phyloP scores from a whole-genome alignment of 2,329 filamentous ascomycete genomes.

The Neoarthrinium moseri region DNA sequence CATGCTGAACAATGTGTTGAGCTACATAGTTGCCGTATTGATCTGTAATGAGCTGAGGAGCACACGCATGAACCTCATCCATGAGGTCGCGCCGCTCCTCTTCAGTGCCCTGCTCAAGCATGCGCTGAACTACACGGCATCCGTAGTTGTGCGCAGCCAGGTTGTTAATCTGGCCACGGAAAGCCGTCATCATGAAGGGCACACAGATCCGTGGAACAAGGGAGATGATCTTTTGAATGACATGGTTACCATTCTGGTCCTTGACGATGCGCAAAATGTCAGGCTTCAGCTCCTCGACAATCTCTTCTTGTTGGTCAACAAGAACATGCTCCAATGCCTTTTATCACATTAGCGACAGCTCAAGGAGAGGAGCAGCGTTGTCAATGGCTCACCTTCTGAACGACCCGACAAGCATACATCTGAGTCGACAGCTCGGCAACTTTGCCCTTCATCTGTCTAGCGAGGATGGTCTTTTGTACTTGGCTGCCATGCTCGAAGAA shows the following conservation, averaged over 20 bases:
- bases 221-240: constrained; percentile 91
- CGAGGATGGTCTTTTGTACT: constrained; percentile 84
- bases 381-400: constrained; percentile 76
- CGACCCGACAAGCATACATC: constrained; percentile 92
- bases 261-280: constrained; percentile 76
- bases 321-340: constrained; percentile 87
- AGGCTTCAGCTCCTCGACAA: constrained; percentile 79
- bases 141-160: constrained; percentile 81
- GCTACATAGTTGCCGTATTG: constrained; percentile 96
- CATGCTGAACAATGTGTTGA: constrained; percentile 84
- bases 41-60: constrained; percentile 73
- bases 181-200: constrained; percentile 79
- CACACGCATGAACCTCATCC: constrained; percentile 73
- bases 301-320: constrained; percentile 82
- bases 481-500: constrained; percentile 96
- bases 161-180: constrained; percentile 70
- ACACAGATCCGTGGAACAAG: constrained; percentile 75
- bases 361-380: background rate
- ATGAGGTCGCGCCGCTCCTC: constrained; percentile 71
- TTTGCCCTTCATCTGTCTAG: constrained; percentile 83
- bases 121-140: constrained; percentile 89
- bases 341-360: background rate
- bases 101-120: constrained; percentile 79
- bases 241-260: constrained; percentile 93
- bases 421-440: constrained; percentile 77